These are phyloP conservation scores for Protea cynaroides DNA, from an alignment of 164 flowering plant genomes.

Conservation along the genomic window DNA sequence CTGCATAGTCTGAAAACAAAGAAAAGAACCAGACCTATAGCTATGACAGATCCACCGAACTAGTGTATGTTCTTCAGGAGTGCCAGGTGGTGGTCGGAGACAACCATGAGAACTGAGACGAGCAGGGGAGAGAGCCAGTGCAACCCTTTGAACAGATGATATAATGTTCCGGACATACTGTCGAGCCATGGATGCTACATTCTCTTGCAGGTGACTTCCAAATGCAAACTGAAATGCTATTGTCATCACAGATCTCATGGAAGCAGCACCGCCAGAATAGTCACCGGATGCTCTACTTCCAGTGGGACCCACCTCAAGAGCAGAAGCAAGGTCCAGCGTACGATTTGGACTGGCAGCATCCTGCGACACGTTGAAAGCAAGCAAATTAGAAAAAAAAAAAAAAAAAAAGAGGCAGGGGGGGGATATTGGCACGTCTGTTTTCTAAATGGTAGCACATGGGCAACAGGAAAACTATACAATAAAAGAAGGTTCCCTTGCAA, in stretches of 20 bases:
- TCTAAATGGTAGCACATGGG: neutral
- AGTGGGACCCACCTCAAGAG: slow-evolving; percentile 29
- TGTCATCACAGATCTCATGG: slow-evolving; percentile 88
- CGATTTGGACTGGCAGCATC: slow-evolving; percentile 91
- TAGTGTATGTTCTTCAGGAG: slow-evolving; percentile 94
- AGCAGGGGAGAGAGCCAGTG: slow-evolving; percentile 60
- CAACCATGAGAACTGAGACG: slow-evolving; percentile 26
- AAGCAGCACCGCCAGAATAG: slow-evolving; percentile 4
- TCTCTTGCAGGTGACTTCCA: slow-evolving; percentile 57
- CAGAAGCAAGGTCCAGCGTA: slow-evolving; percentile 76
- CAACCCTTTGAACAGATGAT: slow-evolving; percentile 64
- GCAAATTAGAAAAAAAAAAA: neutral
- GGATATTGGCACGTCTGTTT: neutral
- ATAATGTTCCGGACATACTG: slow-evolving; percentile 67
- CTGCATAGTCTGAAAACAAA: no score
- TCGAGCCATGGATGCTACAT: slow-evolving; percentile 96
- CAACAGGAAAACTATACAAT: neutral
- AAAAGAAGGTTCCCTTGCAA: no score
- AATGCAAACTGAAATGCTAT: slow-evolving; percentile 66
- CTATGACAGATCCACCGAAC: slow-evolving; percentile 93
- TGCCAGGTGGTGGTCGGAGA: slow-evolving; percentile 45
- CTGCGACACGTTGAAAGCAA: slow-evolving; percentile 30
- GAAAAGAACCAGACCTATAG: slow-evolving; percentile 47
- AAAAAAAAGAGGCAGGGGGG: neutral
- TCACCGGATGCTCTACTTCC: slow-evolving; percentile 31